Percentiles rank a stretch among this genome's conserved stretches.
These are phyloP conservation scores for Fraxinus angustifolia DNA, from an alignment of 305 asterid species.

Conservation along the genomic window DNA sequence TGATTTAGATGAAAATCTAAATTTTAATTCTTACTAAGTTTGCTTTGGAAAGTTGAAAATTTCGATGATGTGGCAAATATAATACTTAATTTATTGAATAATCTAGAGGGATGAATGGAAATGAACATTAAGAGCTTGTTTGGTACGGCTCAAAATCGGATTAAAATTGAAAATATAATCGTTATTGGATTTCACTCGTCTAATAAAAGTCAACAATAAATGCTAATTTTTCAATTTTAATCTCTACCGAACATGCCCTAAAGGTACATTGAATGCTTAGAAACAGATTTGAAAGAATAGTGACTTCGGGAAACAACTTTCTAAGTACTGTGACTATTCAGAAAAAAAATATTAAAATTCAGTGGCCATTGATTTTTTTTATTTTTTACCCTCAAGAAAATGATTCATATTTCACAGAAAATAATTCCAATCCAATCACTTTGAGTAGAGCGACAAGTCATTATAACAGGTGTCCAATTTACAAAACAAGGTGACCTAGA, in stretches of 20 bases:
- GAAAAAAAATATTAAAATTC: neutral
- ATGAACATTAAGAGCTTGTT: no score
- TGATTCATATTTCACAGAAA: neutral
- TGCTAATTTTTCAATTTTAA: no score
- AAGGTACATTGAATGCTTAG: neutral
- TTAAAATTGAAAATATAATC: no score
- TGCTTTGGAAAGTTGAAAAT: neutral
- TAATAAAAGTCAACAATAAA: no score
- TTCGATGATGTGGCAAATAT: neutral
- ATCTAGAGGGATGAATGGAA: neutral
- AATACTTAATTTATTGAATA: neutral
- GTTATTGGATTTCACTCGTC: no score
- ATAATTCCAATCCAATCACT: neutral
- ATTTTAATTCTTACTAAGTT: no score
- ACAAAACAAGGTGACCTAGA: neutral
- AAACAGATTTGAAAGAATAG: neutral
- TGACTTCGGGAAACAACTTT: neutral
- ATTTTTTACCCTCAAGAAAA: neutral
- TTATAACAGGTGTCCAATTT: neutral
- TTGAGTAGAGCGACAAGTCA: neutral
- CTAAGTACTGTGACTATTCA: neutral
- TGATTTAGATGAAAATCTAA: no score
- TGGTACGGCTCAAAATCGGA: no score
- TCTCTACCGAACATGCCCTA: neutral
- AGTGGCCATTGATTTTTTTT: neutral